Evolutionary conservation across 139 green algal species (phyloP), one percentile per base, ranked within the genome.

Genomic region (Picochlorum sp.): DNA sequence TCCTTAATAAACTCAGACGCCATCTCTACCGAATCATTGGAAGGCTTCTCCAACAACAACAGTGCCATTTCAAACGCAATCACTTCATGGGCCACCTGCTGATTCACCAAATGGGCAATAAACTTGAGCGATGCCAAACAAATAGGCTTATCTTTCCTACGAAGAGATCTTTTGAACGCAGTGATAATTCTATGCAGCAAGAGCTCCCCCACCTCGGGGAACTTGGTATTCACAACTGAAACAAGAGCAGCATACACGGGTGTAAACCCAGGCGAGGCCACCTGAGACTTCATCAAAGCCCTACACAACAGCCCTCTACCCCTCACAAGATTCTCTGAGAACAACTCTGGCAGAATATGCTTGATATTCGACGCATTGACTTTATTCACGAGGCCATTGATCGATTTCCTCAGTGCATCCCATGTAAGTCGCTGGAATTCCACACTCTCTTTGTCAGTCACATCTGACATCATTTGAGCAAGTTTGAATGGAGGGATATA

Each of bases 361-460:
- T 92, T 94, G 64, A 98, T 85, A 80, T 98, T 98, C 4, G 68
- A 60, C 7, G 74, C 65, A 79, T 96, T 98, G 68, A 92, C 66
- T 80, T 98, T 99, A 84, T 99, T 99, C 66, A 99, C 81, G n/a
- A 98, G 81, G 38, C 92, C 92, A 68, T 99, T 99, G 70, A 99
- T 83, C 31, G 62, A 78, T 73, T 93, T 93, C 45, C 86, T 68
- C 71, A 93, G 61, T 37, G 87, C 87, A 67, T 98, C 94, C 92
- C 92, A 99, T 3, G 87, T 93, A 60, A 97, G 76, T 30, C 87
- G 83, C 76, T 96, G 90, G 63, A 92, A 79, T 56, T 28, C 60
- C 31, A 45, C 47, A 6, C 60, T 55, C 24, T 66, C 60, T 56
- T 7, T 66, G 57, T 70, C 64, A n/a, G 63, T 24, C 23, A 78